These are phyloP conservation scores for Glarea lozoyensis DNA, from an alignment of 495 filamentous ascomycete genomes.

Conservation along the genomic window DNA sequence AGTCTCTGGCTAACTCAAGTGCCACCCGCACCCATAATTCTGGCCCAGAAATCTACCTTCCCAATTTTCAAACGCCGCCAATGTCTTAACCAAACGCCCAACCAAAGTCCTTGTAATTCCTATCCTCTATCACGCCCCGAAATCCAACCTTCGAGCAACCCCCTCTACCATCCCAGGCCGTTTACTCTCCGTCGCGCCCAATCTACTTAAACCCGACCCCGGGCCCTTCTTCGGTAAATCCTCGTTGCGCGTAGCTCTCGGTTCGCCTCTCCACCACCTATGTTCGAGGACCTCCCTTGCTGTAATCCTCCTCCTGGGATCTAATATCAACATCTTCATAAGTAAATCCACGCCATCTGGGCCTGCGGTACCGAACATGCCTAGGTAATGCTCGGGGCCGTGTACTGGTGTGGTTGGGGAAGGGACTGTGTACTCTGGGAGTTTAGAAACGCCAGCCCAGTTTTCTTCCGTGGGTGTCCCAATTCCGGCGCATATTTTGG, in stretches of 20 bases:
- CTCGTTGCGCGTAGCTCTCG: constrained; percentile 74
- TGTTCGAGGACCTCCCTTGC: constrained; percentile 71
- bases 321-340: constrained; percentile 74
- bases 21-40: too few relatives aligned
- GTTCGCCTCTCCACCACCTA: constrained; percentile 77
- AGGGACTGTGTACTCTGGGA: constrained; percentile 66
- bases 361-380: constrained; percentile 67
- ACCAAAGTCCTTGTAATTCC: too few relatives aligned
- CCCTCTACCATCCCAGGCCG: constrained; percentile 68
- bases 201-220: constrained; percentile 59
- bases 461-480: constrained; percentile 90
- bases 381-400: constrained; percentile 58
- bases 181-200: constrained; percentile 77
- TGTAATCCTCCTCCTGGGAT: constrained; percentile 74
- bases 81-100: too few relatives aligned
- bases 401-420: constrained; percentile 52
- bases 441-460: constrained; percentile 82
- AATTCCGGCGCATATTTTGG: constrained; percentile 71
- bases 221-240: constrained; percentile 65
- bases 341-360: constrained; percentile 77
- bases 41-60: too few relatives aligned
- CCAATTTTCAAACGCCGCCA: too few relatives aligned
- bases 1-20: too few relatives aligned
- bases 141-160: constrained; percentile 84
- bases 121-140: too few relatives aligned